Evolutionary conservation across 306 rosid genomes (phyloP).

Genomic region (Prunus campanulata): DNA sequence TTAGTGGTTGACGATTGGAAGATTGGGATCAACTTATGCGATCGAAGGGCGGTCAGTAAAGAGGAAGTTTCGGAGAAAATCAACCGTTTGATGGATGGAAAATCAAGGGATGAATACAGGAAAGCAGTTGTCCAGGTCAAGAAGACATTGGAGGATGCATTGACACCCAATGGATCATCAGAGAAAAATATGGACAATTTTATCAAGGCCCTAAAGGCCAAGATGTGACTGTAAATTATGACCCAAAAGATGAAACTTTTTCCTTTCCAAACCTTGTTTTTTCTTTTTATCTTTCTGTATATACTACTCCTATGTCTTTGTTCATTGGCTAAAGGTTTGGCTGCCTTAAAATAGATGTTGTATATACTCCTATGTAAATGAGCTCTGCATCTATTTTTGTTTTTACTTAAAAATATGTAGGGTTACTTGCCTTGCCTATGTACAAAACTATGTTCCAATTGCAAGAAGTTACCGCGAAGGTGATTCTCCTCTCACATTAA

Average conservation of each 20-base stretch:
- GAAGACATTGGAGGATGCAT: slow-evolving; percentile 36
- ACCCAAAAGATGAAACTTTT: neutral
- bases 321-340: neutral
- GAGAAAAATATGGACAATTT: slow-evolving; percentile 35
- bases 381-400: too few species aligned
- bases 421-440: neutral
- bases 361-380: neutral
- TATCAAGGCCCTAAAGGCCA: slow-evolving; percentile 25
- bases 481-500: too few species aligned
- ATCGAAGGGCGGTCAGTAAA: slow-evolving; percentile 10
- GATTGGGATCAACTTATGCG: slow-evolving; percentile 44
- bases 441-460: neutral
- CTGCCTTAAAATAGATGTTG: neutral
- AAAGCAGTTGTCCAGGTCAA: slow-evolving; percentile 26
- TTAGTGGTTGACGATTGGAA: slow-evolving; percentile 62
- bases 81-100: slow-evolving; percentile 39
- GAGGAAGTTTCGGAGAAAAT: slow-evolving; percentile 34
- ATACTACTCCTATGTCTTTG: neutral
- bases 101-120: slow-evolving; percentile 26
- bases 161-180: slow-evolving; percentile 43
- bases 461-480: neutral
- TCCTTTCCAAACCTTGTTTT: neutral
- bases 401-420: neutral
- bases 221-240: neutral
- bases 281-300: too few species aligned